phyloP scores from a whole-genome alignment of 139 green algal genomes.

The Astrephomene gubernaculifera region DNA sequence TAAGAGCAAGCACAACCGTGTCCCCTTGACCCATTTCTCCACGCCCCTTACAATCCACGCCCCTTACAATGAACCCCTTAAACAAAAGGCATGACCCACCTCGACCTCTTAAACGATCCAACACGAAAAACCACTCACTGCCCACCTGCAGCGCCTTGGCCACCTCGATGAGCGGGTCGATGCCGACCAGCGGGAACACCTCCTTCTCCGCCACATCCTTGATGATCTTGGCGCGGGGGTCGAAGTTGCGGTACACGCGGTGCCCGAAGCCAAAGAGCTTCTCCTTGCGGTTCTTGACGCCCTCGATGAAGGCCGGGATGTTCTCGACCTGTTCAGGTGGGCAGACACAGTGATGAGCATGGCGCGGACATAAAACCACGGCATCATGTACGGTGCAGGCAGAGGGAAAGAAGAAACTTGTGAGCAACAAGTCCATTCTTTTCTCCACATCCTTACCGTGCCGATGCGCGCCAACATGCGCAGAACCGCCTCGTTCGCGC shows the following conservation, averaged over 20 bases:
- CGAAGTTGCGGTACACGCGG: slow-evolving; percentile 99
- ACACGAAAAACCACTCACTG: neutral
- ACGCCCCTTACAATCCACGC: too few relatives aligned
- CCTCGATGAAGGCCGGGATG: slow-evolving; percentile 81
- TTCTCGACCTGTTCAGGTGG: slow-evolving; percentile 67
- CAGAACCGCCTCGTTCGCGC: slow-evolving; percentile 98
- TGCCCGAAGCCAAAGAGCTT: slow-evolving; percentile 98
- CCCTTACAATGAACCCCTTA: too few relatives aligned
- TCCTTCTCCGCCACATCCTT: slow-evolving; percentile 79
- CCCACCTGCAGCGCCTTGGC: slow-evolving; percentile 86
- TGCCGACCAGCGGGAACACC: slow-evolving; percentile 92
- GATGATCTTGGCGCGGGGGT: slow-evolving; percentile 96
- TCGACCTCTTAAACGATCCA: too few relatives aligned
- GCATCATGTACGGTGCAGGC: too few relatives aligned
- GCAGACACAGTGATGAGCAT: too few relatives aligned
- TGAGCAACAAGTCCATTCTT: too few relatives aligned
- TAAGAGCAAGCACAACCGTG: too few relatives aligned
- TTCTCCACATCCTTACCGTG: slow-evolving; percentile 57
- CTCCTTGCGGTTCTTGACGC: slow-evolving; percentile 80
- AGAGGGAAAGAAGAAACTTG: too few relatives aligned
- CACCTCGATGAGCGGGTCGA: slow-evolving; percentile 97
- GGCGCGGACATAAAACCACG: too few relatives aligned
- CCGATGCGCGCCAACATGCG: slow-evolving; percentile 97
- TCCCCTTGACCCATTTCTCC: too few relatives aligned
- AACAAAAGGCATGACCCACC: too few relatives aligned